A percentile compares a stretch with the other conserved stretches of the same genome.
Evolutionary conservation across 148 eudicot species (phyloP).

Genomic region (Spergularia marina): DNA sequence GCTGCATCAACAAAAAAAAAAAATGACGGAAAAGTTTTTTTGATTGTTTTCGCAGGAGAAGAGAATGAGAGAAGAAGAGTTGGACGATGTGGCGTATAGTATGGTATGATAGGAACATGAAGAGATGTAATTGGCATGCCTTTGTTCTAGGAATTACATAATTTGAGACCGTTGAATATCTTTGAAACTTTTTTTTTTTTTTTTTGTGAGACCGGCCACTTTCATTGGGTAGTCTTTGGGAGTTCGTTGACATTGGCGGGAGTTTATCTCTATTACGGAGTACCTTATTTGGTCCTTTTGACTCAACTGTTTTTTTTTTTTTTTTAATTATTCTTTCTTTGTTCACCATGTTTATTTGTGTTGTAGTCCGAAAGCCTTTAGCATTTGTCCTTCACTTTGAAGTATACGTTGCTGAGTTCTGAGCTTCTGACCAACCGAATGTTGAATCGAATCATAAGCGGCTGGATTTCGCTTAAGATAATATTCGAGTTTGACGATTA

Average conservation of each 20-base stretch:
- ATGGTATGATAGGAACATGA: slow-evolving; percentile 3
- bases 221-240: background rate
- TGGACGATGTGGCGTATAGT: background rate
- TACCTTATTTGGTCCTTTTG: background rate
- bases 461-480: too few relatives aligned
- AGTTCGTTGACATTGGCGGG: slow-evolving; percentile 29
- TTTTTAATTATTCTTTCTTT: too few relatives aligned
- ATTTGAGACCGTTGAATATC: slow-evolving; percentile 34
- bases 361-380: too few relatives aligned
- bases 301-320: background rate
- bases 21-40: background rate
- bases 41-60: background rate
- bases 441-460: too few relatives aligned
- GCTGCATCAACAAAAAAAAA: background rate
- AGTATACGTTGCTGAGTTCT: too few relatives aligned
- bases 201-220: slow-evolving; percentile 8
- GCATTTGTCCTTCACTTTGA: too few relatives aligned
- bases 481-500: too few relatives aligned
- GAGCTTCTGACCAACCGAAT: too few relatives aligned
- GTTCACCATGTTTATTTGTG: too few relatives aligned
- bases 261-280: background rate
- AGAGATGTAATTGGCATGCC: slow-evolving; percentile 33
- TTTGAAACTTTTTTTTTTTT: slow-evolving; percentile 3
- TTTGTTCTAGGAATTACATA: slow-evolving; percentile 24
- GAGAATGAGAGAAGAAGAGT: background rate